Evolutionary conservation across 208 protist genomes (phyloP).

Genomic region (Blechomonas ayalai): DNA sequence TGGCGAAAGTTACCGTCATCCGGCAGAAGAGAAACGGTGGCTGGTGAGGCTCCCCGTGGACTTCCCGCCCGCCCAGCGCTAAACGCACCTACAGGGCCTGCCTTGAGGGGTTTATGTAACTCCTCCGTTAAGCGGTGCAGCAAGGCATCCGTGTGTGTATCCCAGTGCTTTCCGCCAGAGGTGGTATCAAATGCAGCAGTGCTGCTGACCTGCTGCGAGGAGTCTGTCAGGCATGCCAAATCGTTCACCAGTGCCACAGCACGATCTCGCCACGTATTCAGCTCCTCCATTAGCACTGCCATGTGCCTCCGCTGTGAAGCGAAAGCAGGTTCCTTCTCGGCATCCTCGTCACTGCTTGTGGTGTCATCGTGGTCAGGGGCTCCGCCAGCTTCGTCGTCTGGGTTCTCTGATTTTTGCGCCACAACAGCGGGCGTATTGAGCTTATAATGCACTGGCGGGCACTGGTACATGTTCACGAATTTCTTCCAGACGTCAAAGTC

Average conservation of each 20-base stretch:
- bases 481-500: slow-evolving; percentile 77
- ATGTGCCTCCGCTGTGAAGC: background rate
- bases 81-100: slow-evolving; percentile 4
- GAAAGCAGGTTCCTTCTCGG: background rate
- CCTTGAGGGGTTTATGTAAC: slow-evolving; percentile 15
- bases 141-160: slow-evolving; percentile 16
- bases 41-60: background rate
- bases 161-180: slow-evolving; percentile 13
- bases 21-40: too few species aligned
- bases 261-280: slow-evolving; percentile 46
- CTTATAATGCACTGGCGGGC: slow-evolving; percentile 12
- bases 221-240: slow-evolving; percentile 28
- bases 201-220: slow-evolving; percentile 22
- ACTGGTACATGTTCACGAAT: slow-evolving; percentile 63
- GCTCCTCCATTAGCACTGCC: slow-evolving; percentile 8
- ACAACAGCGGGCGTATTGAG: slow-evolving; percentile 1
- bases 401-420: slow-evolving; percentile 7
- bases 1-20: too few species aligned
- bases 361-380: slow-evolving; percentile 51
- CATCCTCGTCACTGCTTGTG: slow-evolving; percentile 41
- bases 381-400: slow-evolving; percentile 1
- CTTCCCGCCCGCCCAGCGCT: background rate
- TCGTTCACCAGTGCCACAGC: slow-evolving; percentile 46
- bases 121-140: slow-evolving; percentile 15
- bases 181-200: slow-evolving; percentile 7